A percentile compares a stretch with the other conserved stretches of the same genome.
phyloP scores from a whole-genome alignment of 371 early-diverging fungal species.

The Sporodiniella umbellata region DNA sequence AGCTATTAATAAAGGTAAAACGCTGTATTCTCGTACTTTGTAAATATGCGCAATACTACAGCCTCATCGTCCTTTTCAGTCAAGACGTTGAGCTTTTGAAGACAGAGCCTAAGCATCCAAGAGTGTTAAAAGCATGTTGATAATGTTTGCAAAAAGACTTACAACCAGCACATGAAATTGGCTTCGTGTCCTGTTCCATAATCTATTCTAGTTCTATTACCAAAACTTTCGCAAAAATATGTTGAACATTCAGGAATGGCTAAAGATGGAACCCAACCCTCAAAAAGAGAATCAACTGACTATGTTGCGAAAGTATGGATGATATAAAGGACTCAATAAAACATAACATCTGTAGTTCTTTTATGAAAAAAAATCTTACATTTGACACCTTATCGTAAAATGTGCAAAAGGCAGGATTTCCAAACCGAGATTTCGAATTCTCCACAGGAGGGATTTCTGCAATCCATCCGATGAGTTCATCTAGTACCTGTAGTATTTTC shows the following conservation, averaged over 20 bases:
- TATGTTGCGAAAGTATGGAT: neutral
- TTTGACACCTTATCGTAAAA: constrained; percentile 70
- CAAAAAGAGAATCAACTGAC: constrained; percentile 2
- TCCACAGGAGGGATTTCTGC: constrained; percentile 75
- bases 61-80: constrained; percentile 65
- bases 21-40: constrained; percentile 34
- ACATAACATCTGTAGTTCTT: constrained; percentile 4
- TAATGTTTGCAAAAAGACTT: constrained; percentile 22
- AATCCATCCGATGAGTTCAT: constrained; percentile 57
- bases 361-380: constrained; percentile 26
- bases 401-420: constrained; percentile 87
- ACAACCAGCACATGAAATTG: constrained; percentile 91
- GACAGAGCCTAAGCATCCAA: constrained; percentile 77
- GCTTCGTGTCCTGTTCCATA: constrained; percentile 99
- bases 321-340: too few species aligned
- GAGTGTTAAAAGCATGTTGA: neutral
- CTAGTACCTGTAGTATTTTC: constrained; percentile 60
- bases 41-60: constrained; percentile 81
- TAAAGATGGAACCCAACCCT: constrained; percentile 33
- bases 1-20: neutral
- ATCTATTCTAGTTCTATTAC: constrained; percentile 95
- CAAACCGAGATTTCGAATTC: constrained; percentile 81
- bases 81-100: constrained; percentile 72
- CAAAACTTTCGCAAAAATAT: constrained; percentile 92
- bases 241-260: constrained; percentile 69